Evolutionary conservation across 805 yeast species (phyloP).

Genomic region (Kuraishia ogatae): DNA sequence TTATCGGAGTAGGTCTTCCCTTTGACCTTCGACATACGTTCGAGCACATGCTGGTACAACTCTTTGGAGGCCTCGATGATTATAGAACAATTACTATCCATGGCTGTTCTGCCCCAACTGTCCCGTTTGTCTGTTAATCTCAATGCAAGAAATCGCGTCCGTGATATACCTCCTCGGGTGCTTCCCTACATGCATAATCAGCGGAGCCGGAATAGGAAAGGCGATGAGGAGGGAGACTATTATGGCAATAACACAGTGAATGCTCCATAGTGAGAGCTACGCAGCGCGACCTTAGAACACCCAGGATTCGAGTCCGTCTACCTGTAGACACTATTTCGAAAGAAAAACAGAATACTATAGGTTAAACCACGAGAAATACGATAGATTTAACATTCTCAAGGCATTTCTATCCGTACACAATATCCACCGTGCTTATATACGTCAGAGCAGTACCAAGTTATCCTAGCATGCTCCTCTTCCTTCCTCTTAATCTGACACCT

Average conservation of each 20-base stretch:
- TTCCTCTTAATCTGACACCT: conserved; percentile 84
- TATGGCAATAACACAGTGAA: too few species aligned
- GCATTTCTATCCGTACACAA: not conserved
- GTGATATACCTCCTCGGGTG: not conserved
- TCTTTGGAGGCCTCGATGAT: not conserved
- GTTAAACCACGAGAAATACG: too few species aligned
- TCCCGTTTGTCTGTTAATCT: not conserved
- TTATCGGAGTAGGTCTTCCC: conserved; percentile 9
- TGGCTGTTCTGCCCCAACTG: not conserved
- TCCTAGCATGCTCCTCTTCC: conserved; percentile 94
- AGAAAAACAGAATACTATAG: too few species aligned
- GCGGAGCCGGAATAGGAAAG: not conserved
- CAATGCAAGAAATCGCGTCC: not conserved
- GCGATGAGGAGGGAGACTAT: too few species aligned
- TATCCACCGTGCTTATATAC: not conserved
- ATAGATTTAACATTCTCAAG: too few species aligned
- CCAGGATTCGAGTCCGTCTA: too few species aligned
- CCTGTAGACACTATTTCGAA: too few species aligned
- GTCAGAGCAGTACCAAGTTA: conserved; percentile 13
- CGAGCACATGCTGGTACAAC: conserved; percentile 21
- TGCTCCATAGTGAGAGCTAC: too few species aligned
- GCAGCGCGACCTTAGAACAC: too few species aligned
- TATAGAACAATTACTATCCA: not conserved
- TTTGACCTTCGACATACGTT: conserved; percentile 17
- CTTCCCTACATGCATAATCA: not conserved